Percentiles rank a stretch among this genome's conserved stretches.
Evolutionary conservation across 1,284 basidiomycete species (phyloP).

Genomic region (Spongispora temasekensis): DNA sequence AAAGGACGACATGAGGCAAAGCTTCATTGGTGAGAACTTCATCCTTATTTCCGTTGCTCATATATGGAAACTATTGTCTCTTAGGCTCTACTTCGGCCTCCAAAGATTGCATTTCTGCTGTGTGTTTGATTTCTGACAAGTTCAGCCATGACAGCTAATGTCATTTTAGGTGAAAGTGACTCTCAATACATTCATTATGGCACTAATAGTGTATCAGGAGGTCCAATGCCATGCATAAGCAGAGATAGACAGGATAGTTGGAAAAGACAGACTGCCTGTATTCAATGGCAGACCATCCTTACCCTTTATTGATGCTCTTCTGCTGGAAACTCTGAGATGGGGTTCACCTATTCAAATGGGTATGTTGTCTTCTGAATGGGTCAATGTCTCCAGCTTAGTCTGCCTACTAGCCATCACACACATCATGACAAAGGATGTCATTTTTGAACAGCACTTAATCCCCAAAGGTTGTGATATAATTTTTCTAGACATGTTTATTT

Average conservation of each 20-base stretch:
- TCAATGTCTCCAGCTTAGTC: background rate
- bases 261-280: constrained; percentile 21
- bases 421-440: constrained; percentile 21
- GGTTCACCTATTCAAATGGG: constrained; percentile 24
- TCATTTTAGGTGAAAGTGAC: constrained; percentile 24
- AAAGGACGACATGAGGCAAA: constrained; percentile 20
- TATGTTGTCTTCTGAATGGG: constrained; percentile 6
- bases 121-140: constrained; percentile 9
- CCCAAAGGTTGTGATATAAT: constrained; percentile 32
- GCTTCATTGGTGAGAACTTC: constrained; percentile 22
- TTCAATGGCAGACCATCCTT: constrained; percentile 24
- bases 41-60: background rate
- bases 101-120: constrained; percentile 25
- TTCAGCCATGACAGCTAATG: background rate
- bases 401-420: constrained; percentile 22
- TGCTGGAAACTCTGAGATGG: constrained; percentile 30
- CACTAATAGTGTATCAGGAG: constrained; percentile 27
- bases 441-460: constrained; percentile 28
- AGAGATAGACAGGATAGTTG: constrained; percentile 25
- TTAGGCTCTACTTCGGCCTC: background rate
- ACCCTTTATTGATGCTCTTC: constrained; percentile 31
- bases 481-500: background rate
- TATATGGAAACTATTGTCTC: background rate
- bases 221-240: constrained; percentile 26
- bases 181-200: constrained; percentile 23